Conservation (phyloP, 352 stramenopile genomes). For the Globisporangium abappressorium region DNA sequence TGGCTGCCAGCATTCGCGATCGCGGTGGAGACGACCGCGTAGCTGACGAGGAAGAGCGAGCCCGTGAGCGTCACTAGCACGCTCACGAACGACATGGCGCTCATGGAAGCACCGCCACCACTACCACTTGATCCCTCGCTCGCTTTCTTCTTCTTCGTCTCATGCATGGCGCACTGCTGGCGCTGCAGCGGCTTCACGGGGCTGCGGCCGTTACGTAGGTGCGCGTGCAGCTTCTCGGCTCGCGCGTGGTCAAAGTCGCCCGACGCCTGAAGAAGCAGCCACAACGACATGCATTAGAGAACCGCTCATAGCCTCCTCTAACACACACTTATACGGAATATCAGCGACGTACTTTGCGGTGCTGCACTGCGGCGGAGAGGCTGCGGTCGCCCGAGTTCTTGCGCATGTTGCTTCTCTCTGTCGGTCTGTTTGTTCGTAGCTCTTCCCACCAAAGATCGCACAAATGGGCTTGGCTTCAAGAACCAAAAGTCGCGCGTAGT, state of each 20-base stretch:
- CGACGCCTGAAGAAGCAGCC: constrained; percentile 23
- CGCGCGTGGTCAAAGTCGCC: constrained; percentile 37
- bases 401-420: constrained; percentile 22
- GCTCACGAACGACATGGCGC: constrained; percentile 20
- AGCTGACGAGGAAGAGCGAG: constrained; percentile 40
- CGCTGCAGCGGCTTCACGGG: constrained; percentile 11
- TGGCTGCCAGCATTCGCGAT: constrained; percentile 20
- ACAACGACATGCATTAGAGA: background rate
- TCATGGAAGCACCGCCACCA: constrained; percentile 10
- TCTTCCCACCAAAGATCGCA: constrained; percentile 1
- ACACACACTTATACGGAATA: background rate
- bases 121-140: background rate
- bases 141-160: background rate
- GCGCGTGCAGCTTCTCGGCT: constrained; percentile 35
- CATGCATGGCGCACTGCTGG: background rate
- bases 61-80: constrained; percentile 27
- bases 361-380: constrained; percentile 50
- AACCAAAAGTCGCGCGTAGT: constrained; percentile 5
- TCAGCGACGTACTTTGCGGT: constrained; percentile 40
- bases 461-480: background rate
- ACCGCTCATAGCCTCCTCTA: background rate
- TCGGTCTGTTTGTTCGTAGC: background rate
- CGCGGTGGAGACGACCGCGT: constrained; percentile 34
- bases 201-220: constrained; percentile 27
- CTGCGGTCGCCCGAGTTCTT: constrained; percentile 35